Evolutionary conservation across 2,329 filamentous ascomycete genomes (phyloP).

Genomic region (Leptosphaerulina australis): DNA sequence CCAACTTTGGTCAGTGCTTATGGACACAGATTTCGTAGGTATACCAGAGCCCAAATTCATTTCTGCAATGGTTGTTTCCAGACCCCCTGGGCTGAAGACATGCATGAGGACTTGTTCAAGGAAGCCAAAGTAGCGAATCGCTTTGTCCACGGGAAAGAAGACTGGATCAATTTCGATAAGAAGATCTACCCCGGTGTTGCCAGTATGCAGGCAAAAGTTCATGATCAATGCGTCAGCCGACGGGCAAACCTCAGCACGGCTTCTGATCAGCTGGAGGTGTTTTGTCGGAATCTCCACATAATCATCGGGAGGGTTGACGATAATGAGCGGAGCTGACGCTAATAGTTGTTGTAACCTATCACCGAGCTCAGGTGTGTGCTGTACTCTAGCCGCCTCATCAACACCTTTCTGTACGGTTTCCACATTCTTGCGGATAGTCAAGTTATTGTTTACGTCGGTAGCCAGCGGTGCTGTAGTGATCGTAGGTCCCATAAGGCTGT

Average conservation of each 20-base stretch:
- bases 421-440: background rate
- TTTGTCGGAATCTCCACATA: background rate
- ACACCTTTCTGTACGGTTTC: background rate
- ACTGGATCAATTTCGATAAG: background rate
- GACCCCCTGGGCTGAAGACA: background rate
- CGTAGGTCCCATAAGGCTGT: constrained; percentile 1
- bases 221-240: constrained; percentile 4
- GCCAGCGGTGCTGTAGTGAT: constrained; percentile 2
- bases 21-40: constrained; percentile 1
- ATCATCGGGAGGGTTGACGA: constrained; percentile 1
- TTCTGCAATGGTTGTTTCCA: background rate
- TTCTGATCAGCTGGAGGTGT: constrained; percentile 2
- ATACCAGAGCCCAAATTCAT: background rate
- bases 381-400: background rate
- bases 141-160: background rate
- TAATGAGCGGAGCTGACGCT: background rate
- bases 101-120: background rate
- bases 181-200: constrained; percentile 5
- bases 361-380: background rate
- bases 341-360: background rate
- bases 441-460: background rate
- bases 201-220: constrained; percentile 4
- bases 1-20: constrained; percentile 6
- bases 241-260: constrained; percentile 1
- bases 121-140: background rate